Evolutionary conservation across 768 basidiomycete species (phyloP).

Genomic region (Hericium alpestre): DNA sequence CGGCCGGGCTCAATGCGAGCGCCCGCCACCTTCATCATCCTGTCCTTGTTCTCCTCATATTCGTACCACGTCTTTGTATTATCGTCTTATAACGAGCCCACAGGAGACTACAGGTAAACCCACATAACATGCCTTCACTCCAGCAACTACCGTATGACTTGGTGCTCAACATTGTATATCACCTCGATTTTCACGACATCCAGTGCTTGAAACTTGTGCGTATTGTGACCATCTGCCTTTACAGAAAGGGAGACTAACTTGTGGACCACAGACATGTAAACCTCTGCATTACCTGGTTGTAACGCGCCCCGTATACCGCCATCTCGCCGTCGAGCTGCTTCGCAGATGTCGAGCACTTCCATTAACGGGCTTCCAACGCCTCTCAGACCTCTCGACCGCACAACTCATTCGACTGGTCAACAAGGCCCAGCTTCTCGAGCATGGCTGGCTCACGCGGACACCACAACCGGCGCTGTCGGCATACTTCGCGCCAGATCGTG

Average conservation of each 20-base stretch:
- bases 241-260: not conserved
- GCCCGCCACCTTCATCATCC: too few relatives aligned
- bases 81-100: too few relatives aligned
- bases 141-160: slow-evolving; percentile 57
- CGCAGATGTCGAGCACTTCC: slow-evolving; percentile 59
- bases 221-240: slow-evolving; percentile 1
- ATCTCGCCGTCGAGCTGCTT: slow-evolving; percentile 51
- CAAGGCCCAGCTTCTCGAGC: slow-evolving; percentile 51
- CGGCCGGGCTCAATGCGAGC: too few relatives aligned
- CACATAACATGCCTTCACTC: slow-evolving; percentile 15
- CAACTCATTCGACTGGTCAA: slow-evolving; percentile 54
- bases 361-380: slow-evolving; percentile 56
- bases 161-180: slow-evolving; percentile 53
- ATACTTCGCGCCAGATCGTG: slow-evolving; percentile 6
- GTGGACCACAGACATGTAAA: slow-evolving; percentile 44
- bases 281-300: slow-evolving; percentile 48
- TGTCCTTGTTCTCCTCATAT: too few relatives aligned
- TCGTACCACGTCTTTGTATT: too few relatives aligned
- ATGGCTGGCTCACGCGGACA: slow-evolving; percentile 48
- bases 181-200: slow-evolving; percentile 51
- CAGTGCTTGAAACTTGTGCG: slow-evolving; percentile 53
- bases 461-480: slow-evolving; percentile 38
- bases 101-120: too few relatives aligned
- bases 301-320: slow-evolving; percentile 59
- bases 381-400: slow-evolving; percentile 52